These are phyloP conservation scores for Fusarium sp. DNA, from an alignment of 2,329 filamentous ascomycete species.

Conservation along the genomic window DNA sequence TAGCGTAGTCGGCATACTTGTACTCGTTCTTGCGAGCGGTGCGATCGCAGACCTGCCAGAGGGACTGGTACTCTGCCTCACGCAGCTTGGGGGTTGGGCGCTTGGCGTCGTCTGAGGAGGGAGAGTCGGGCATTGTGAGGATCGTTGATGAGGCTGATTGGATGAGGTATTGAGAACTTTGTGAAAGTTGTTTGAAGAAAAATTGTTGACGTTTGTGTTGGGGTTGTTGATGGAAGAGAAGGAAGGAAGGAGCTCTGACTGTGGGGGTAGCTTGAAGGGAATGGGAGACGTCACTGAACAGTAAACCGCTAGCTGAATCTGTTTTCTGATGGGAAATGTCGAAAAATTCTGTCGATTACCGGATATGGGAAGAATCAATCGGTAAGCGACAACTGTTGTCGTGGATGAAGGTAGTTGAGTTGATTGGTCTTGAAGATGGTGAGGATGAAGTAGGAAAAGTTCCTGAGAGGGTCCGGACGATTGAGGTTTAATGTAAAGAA, in stretches of 20 bases:
- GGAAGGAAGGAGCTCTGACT: background rate
- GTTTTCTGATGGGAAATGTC: background rate
- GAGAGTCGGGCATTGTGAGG: constrained; percentile 19
- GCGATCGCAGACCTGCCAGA: constrained; percentile 42
- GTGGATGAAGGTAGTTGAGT: background rate
- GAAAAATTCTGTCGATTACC: background rate
- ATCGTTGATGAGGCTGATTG: background rate
- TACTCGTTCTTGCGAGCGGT: constrained; percentile 24
- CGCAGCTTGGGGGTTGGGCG: constrained; percentile 8
- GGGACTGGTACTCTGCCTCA: constrained; percentile 42
- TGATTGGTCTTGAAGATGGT: background rate
- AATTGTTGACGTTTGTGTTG: background rate
- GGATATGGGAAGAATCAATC: background rate
- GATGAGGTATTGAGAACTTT: background rate
- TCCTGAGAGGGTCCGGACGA: background rate
- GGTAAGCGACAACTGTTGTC: background rate
- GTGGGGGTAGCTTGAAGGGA: background rate
- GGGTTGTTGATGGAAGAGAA: background rate
- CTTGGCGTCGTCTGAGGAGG: constrained; percentile 6
- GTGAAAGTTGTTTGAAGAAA: background rate
- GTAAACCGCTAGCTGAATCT: background rate
- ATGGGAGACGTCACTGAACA: background rate
- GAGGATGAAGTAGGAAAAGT: background rate
- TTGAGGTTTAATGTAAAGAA: background rate
- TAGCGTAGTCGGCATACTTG: background rate